These are phyloP conservation scores for Lipomyces kockii DNA, from an alignment of 805 yeast species.

Conservation along the genomic window DNA sequence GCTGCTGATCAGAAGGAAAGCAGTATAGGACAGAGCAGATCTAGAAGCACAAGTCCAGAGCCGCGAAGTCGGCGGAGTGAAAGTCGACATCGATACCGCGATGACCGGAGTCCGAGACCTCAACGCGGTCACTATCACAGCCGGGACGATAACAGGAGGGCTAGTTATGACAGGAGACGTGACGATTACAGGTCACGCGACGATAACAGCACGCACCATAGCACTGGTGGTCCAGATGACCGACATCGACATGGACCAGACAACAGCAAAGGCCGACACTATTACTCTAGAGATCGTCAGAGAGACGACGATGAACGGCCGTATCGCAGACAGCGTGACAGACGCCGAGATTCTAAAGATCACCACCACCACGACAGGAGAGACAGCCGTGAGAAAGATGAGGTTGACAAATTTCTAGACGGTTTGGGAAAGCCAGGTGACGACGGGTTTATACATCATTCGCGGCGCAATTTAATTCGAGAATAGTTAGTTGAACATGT, in stretches of 20 bases:
- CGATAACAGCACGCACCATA: neutral
- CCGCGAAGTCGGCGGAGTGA: conserved; percentile 8
- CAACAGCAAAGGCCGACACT: conserved; percentile 8
- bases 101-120: neutral
- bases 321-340: neutral
- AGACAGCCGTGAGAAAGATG: neutral
- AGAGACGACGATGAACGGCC: conserved; percentile 3
- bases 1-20: neutral
- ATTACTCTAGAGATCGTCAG: neutral
- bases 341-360: neutral
- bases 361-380: neutral
- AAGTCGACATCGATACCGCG: neutral
- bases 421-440: neutral
- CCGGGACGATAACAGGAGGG: neutral
- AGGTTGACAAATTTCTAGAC: neutral
- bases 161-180: neutral
- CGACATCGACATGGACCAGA: conserved; percentile 8
- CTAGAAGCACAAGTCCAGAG: conserved; percentile 9
- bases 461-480: conserved; percentile 11
- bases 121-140: neutral
- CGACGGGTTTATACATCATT: conserved; percentile 13
- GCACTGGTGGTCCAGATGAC: neutral
- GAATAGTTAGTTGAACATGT: neutral
- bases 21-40: neutral
- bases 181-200: neutral